phyloP scores from a whole-genome alignment of 2,329 filamentous ascomycete species.

The Trichophyton verrucosum region DNA sequence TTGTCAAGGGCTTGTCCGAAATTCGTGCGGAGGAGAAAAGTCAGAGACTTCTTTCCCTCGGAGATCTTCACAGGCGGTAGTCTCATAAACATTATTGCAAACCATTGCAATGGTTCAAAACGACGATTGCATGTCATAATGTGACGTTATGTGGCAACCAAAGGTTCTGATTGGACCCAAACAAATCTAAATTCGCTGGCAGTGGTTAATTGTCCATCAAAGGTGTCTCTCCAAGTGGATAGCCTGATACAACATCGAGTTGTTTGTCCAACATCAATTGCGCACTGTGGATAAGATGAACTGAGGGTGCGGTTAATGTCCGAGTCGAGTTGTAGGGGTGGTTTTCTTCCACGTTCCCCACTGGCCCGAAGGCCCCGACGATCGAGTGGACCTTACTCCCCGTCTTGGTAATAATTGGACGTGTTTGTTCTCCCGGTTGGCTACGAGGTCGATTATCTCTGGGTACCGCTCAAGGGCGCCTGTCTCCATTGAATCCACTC shows the following conservation, averaged over 20 bases:
- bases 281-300: not conserved
- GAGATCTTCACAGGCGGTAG: not conserved
- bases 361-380: slow-evolving; percentile 1
- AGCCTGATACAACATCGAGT: not conserved
- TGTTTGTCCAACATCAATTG: not conserved
- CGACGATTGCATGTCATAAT: not conserved
- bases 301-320: slow-evolving; percentile 1
- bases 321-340: not conserved
- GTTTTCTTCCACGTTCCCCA: not conserved
- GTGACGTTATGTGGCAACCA: slow-evolving; percentile 2
- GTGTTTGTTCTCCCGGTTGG: not conserved
- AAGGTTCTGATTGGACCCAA: not conserved
- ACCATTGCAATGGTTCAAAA: slow-evolving; percentile 1
- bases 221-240: not conserved
- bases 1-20: not conserved
- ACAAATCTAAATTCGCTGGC: not conserved
- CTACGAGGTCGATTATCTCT: not conserved
- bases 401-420: slow-evolving; percentile 3
- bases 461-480: not conserved
- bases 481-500: not conserved
- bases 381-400: not conserved
- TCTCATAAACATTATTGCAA: not conserved
- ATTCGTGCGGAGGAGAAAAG: not conserved
- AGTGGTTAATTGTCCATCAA: not conserved
- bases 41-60: slow-evolving; percentile 1